Conservation (phyloP, 1,139 yeast genomes). For the Blastobotrys indianensis region DNA sequence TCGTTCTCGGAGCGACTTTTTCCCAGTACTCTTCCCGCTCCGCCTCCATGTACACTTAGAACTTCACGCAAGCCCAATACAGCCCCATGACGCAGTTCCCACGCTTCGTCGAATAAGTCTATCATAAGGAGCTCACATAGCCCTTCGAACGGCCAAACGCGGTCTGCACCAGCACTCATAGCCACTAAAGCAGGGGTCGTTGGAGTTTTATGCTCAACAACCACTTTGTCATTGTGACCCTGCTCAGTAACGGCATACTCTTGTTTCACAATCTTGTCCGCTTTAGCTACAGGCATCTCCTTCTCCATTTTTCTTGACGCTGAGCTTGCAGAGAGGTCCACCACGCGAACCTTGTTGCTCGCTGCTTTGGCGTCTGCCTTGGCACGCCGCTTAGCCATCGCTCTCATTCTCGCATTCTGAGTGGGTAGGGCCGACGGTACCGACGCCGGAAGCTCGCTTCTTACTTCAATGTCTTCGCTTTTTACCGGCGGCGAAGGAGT, state of each 20-base stretch:
- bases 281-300: not conserved
- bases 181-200: constrained; percentile 66
- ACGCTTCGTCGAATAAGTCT: constrained; percentile 75
- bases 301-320: constrained; percentile 51
- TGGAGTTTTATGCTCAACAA: constrained; percentile 71
- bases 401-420: constrained; percentile 74
- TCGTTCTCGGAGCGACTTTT: constrained; percentile 58
- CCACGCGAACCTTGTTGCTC: constrained; percentile 48
- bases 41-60: constrained; percentile 73
- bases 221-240: constrained; percentile 73
- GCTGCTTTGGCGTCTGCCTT: constrained; percentile 68
- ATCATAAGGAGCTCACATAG: constrained; percentile 77
- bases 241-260: constrained; percentile 55
- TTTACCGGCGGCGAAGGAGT: constrained; percentile 12
- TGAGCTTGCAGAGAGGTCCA: constrained; percentile 75
- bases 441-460: not conserved
- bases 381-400: constrained; percentile 90
- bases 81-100: constrained; percentile 98
- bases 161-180: constrained; percentile 66
- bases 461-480: constrained; percentile 10
- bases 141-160: constrained; percentile 96
- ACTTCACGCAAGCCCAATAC: constrained; percentile 88
- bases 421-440: constrained; percentile 17
- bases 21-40: constrained; percentile 79
- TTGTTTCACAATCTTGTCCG: constrained; percentile 12